Evolutionary conservation across 768 basidiomycete genomes (phyloP).

Genomic region (Boletus vinaceobasis): DNA sequence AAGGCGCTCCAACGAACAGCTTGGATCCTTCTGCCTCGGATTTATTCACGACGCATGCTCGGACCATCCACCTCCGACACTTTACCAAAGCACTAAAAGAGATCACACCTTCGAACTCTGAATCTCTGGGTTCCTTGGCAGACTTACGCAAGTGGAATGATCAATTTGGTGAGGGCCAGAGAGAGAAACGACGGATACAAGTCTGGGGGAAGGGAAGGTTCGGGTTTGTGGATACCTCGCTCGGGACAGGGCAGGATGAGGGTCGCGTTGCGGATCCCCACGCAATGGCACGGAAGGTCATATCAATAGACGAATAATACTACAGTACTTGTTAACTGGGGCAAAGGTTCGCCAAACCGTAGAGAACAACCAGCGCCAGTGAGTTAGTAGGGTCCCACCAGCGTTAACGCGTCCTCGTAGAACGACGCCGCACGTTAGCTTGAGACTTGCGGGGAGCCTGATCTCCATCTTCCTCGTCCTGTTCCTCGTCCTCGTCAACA

Average conservation of each 20-base stretch:
- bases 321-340: slow-evolving; percentile 18
- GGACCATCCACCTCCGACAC: slow-evolving; percentile 55
- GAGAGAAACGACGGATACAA: slow-evolving; percentile 60
- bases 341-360: slow-evolving; percentile 9
- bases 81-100: slow-evolving; percentile 85
- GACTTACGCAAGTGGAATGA: slow-evolving; percentile 89
- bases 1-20: background rate
- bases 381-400: no score
- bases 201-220: slow-evolving; percentile 89
- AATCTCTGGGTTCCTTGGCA: slow-evolving; percentile 68
- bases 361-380: slow-evolving; percentile 1
- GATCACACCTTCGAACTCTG: slow-evolving; percentile 87
- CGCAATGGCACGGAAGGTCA: slow-evolving; percentile 9
- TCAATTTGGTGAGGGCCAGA: slow-evolving; percentile 85
- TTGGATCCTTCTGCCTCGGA: slow-evolving; percentile 8
- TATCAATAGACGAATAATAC: slow-evolving; percentile 27
- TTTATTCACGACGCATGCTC: slow-evolving; percentile 17
- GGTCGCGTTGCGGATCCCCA: slow-evolving; percentile 38
- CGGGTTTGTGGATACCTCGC: slow-evolving; percentile 64
- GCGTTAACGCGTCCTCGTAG: slow-evolving; percentile 15
- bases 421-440: slow-evolving; percentile 17
- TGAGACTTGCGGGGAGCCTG: slow-evolving; percentile 21
- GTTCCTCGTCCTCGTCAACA: slow-evolving; percentile 42
- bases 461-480: slow-evolving; percentile 27
- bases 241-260: slow-evolving; percentile 34